Conservation (phyloP, 768 basidiomycete genomes). For the Phylloporus arenicola region DNA sequence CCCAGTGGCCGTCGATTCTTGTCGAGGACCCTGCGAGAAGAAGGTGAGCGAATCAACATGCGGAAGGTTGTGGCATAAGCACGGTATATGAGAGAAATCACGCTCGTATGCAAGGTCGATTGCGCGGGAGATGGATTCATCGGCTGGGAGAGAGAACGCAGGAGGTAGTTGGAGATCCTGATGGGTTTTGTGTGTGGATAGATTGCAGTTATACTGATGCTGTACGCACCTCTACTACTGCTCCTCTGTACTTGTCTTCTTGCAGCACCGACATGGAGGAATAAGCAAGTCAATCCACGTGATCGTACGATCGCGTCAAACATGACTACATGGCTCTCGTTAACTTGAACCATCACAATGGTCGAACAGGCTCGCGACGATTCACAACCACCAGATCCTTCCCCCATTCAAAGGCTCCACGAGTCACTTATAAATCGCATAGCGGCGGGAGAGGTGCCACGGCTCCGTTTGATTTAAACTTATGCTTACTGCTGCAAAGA, state of each 20-base stretch:
- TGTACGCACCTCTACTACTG: slow-evolving; percentile 76
- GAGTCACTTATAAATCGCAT: slow-evolving; percentile 88
- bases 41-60: background rate
- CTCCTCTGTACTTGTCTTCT: slow-evolving; percentile 71
- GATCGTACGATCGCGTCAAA: slow-evolving; percentile 1
- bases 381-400: slow-evolving; percentile 38
- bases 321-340: too few species aligned
- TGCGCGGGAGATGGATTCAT: slow-evolving; percentile 67
- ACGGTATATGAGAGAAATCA: slow-evolving; percentile 95
- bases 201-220: background rate
- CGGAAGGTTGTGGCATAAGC: slow-evolving; percentile 14
- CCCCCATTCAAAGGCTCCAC: slow-evolving; percentile 69
- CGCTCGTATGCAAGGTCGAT: slow-evolving; percentile 89
- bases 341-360: slow-evolving; percentile 3
- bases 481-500: slow-evolving; percentile 38
- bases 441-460: slow-evolving; percentile 64
- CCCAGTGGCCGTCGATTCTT: slow-evolving; percentile 70
- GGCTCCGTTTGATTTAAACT: background rate
- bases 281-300: background rate
- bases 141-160: slow-evolving; percentile 73
- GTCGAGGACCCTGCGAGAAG: slow-evolving; percentile 60
- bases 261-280: slow-evolving; percentile 7
- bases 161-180: slow-evolving; percentile 75
- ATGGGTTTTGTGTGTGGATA: background rate
- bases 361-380: slow-evolving; percentile 3